These are phyloP conservation scores for Gnomoniopsis sp. DNA, from an alignment of 2,329 filamentous ascomycete species.

Conservation along the genomic window DNA sequence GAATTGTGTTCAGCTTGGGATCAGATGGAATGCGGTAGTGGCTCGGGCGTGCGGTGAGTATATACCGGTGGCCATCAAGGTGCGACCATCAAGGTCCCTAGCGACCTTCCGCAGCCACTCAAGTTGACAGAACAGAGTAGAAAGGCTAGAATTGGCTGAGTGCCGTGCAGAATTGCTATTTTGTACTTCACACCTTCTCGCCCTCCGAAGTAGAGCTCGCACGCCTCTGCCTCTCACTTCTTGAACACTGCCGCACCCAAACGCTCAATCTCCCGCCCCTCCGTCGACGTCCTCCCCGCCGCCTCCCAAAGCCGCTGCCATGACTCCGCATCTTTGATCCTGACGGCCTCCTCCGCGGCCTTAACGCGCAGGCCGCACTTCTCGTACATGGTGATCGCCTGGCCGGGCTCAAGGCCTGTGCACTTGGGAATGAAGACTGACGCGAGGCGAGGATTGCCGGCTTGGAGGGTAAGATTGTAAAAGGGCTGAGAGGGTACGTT, in stretches of 20 bases:
- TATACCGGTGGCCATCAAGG: neutral
- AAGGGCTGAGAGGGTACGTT: slow-evolving; percentile 60
- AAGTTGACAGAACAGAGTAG: neutral
- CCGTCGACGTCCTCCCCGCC: slow-evolving; percentile 64
- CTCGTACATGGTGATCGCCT: slow-evolving; percentile 87
- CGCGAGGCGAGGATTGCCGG: slow-evolving; percentile 86
- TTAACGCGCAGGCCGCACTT: slow-evolving; percentile 88
- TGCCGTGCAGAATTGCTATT: neutral
- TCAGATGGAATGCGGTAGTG: no score
- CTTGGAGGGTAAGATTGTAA: slow-evolving; percentile 82
- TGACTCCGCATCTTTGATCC: slow-evolving; percentile 72
- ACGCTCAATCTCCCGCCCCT: slow-evolving; percentile 77
- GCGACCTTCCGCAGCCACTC: neutral
- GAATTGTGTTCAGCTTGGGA: neutral
- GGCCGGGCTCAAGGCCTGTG: slow-evolving; percentile 62
- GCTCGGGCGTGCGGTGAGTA: neutral
- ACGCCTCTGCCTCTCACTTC: slow-evolving; percentile 28
- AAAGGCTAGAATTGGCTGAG: neutral
- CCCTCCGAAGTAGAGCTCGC: no score
- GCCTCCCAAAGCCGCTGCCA: slow-evolving; percentile 71
- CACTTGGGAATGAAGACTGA: slow-evolving; percentile 86
- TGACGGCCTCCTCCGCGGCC: slow-evolving; percentile 88
- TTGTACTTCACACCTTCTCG: neutral
- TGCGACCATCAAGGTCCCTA: neutral
- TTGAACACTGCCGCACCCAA: slow-evolving; percentile 61